Evolutionary conservation across 345 rosid species (phyloP).

Genomic region (Arabidopsis thaliana): DNA sequence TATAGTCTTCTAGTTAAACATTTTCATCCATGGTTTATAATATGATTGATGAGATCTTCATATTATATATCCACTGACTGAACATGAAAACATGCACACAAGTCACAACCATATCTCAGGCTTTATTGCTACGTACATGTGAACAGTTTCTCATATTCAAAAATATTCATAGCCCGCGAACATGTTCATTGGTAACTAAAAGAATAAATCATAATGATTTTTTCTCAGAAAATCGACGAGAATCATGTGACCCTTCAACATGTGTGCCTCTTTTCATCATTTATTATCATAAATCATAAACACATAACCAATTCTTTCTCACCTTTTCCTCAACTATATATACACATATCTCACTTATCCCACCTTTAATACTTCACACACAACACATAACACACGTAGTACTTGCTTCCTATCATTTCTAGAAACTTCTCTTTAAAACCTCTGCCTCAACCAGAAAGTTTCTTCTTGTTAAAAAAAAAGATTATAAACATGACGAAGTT

Average conservation of each 20-base stretch:
- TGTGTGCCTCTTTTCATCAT: slow-evolving; percentile 51
- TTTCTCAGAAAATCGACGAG: slow-evolving; percentile 50
- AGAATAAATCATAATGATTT: slow-evolving; percentile 12
- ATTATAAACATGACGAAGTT: slow-evolving; percentile 24
- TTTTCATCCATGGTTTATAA: no score
- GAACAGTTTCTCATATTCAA: slow-evolving; percentile 28
- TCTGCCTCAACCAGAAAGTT: background rate
- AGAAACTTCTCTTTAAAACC: slow-evolving; percentile 19
- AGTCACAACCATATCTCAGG: background rate
- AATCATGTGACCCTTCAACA: slow-evolving; percentile 74
- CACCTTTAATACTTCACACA: slow-evolving; percentile 21
- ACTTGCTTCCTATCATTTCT: slow-evolving; percentile 12
- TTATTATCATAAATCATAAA: slow-evolving; percentile 31
- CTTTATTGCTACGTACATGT: slow-evolving; percentile 6
- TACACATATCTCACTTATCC: slow-evolving; percentile 17
- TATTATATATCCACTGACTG: no score
- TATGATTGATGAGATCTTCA: no score
- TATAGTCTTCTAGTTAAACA: no score
- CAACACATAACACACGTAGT: slow-evolving; percentile 6
- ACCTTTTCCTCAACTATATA: slow-evolving; percentile 14
- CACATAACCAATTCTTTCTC: slow-evolving; percentile 21
- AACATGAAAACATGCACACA: no score
- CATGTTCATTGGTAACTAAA: slow-evolving; percentile 11
- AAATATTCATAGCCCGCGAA: slow-evolving; percentile 13
- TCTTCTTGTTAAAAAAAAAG: background rate